Conservation (phyloP, 345 rosid genomes). For the Citrus sp. region DNA sequence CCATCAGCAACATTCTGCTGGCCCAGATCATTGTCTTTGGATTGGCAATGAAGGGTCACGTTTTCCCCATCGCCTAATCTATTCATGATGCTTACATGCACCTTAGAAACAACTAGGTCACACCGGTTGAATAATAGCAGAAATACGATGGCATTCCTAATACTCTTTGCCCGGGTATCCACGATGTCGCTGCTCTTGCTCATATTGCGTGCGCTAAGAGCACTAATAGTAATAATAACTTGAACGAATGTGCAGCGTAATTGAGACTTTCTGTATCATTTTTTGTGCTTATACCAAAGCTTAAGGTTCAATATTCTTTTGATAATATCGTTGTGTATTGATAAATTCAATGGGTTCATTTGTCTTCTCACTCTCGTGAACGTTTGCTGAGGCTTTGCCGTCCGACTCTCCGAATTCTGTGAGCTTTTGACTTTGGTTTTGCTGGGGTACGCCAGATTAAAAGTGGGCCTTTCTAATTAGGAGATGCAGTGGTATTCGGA, state of each 20-base stretch:
- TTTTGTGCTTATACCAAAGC: not conserved
- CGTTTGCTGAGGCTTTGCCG: too few relatives aligned
- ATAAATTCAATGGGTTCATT: not conserved
- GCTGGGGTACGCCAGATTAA: too few relatives aligned
- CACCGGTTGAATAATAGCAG: slow-evolving; percentile 20
- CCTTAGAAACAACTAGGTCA: slow-evolving; percentile 6
- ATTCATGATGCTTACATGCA: slow-evolving; percentile 41
- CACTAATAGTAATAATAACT: not conserved
- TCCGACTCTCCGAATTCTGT: too few relatives aligned
- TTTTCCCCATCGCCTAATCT: slow-evolving; percentile 38
- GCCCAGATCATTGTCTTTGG: slow-evolving; percentile 54
- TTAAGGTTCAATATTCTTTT: not conserved
- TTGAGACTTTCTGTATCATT: not conserved
- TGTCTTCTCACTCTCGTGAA: not conserved
- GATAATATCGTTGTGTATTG: not conserved
- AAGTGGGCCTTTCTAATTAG: too few relatives aligned
- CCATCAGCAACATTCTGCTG: slow-evolving; percentile 38
- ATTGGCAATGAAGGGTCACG: slow-evolving; percentile 54
- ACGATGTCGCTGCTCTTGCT: not conserved
- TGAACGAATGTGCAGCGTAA: not conserved
- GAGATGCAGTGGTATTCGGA: too few relatives aligned
- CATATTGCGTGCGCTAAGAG: not conserved
- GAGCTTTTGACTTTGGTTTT: too few relatives aligned
- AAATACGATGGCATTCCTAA: not conserved
- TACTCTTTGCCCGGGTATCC: not conserved